Evolutionary conservation across 257 asterid genomes (phyloP), one percentile per base, ranked within the genome.

Genomic region (Solanum peruvianum): DNA sequence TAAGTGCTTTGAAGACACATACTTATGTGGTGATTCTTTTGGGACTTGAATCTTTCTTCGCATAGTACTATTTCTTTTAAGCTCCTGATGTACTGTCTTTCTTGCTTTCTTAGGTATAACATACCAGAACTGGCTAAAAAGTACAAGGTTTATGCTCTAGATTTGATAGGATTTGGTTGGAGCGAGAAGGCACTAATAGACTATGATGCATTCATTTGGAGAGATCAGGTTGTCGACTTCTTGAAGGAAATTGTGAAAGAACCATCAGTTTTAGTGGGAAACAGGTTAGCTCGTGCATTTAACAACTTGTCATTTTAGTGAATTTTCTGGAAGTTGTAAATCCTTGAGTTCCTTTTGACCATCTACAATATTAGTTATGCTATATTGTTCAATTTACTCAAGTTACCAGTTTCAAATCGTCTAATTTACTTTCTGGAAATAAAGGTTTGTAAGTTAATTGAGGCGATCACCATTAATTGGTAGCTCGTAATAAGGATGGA

Each of bases 131-230:
- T 94, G 92, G 96, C 99, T 52, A 96, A 95, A 89, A 92, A 87
- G 4, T 94, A 94, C 91, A 95, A 95, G 93, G 98, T 96, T 10
- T 96, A 96, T 70, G 99, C 99, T 31, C 23, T 96, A 39, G 98
- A 96, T 92, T 92, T 96, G 92, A 89, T 96, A 39, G 99, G 99
- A 20, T 96, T 96, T 85, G 99, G 98, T 60, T 96, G 99, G 99
- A 96, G 99, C n/a, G 99, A 96, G 90, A 96, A 96, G 92, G 99
- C 99, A 25, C 92, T 96, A 49, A 89, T 95, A 86, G 98, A 96
- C 23, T 96, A 96, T 58, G 99, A 96, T 91, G 98, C 98, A 33
- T 85, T 94, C 75, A 91, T 95, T 42, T 96, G 99, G 99, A 94
- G 95, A 87, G 99, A 96, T 90, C 98, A 95, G 90, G 96, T 96